These are phyloP conservation scores for Pythium folliculosum DNA, from an alignment of 352 stramenopile genomes.

Conservation along the genomic window DNA sequence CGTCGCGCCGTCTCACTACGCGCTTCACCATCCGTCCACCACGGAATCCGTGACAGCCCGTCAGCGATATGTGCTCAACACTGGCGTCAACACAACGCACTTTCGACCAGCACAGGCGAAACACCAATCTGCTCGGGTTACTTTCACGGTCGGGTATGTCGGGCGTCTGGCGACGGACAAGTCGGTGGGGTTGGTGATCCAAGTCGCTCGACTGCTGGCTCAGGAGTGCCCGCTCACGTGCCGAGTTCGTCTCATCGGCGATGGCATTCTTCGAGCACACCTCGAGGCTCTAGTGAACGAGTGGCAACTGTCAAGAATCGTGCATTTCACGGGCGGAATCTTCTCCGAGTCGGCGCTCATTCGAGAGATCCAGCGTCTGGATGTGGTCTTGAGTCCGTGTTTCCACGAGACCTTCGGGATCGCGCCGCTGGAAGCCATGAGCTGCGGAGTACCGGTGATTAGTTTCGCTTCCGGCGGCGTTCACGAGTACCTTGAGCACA, in stretches of 20 bases:
- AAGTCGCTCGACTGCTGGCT: slow-evolving; percentile 32
- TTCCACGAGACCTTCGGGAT: slow-evolving; percentile 57
- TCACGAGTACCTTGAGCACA: slow-evolving; percentile 47
- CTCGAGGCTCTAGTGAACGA: slow-evolving; percentile 16
- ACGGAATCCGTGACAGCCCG: slow-evolving; percentile 24
- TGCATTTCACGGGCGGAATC: slow-evolving; percentile 50
- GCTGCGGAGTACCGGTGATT: slow-evolving; percentile 48
- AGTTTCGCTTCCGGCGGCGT: slow-evolving; percentile 48
- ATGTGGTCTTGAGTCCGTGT: slow-evolving; percentile 46
- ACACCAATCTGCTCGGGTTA: not conserved
- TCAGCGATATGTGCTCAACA: slow-evolving; percentile 39
- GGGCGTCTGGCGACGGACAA: slow-evolving; percentile 53
- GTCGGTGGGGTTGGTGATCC: slow-evolving; percentile 44
- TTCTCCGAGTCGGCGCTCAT: slow-evolving; percentile 42
- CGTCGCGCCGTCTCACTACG: slow-evolving; percentile 57
- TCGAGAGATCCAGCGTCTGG: slow-evolving; percentile 35
- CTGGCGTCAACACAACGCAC: slow-evolving; percentile 39
- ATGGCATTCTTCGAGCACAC: slow-evolving; percentile 10
- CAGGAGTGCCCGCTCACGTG: slow-evolving; percentile 27
- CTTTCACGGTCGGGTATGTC: slow-evolving; percentile 52
- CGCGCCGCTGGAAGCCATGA: slow-evolving; percentile 62
- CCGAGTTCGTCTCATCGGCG: slow-evolving; percentile 39
- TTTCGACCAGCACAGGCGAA: slow-evolving; percentile 31
- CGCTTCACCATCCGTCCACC: slow-evolving; percentile 47
- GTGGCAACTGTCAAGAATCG: slow-evolving; percentile 31